Base-by-base conservation (phyloP, 768 basidiomycete species). In the Boletus sensibilis region DNA sequence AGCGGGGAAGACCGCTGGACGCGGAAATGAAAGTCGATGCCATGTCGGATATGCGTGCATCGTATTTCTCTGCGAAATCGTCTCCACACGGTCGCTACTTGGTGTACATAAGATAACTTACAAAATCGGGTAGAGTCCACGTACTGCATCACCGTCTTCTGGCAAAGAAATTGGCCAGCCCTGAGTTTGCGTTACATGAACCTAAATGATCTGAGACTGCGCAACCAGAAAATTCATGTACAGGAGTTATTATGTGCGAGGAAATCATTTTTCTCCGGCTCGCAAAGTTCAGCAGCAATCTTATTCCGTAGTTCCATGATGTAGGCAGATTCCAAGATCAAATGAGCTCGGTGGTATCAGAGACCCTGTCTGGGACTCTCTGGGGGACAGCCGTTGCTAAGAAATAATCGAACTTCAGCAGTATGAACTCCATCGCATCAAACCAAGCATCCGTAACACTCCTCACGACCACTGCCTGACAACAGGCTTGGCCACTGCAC, bases 401-500 rank as follows among this genome's bases (percentile, higher is more conserved):
- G 25, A 25, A 34, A 35, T 18, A 23, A 27, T 39, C 11, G 29
- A 20, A n/a, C 14, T 47, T 39, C n/a, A 41, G 42, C 1, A 14
- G 29, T 39, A 42, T 35, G 40, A 40, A 7, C 38, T 31, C 21
- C 41, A 11, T 38, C 18, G 4, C 27, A 34, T 82, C 66, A 91
- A 51, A 91, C 85, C 20, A 91, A 75, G 75, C 86, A 87, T 29
- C 85, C 88, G 34, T 69, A 75, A 68, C 70, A 88, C 58, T 84
- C 79, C 27, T 78, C 83, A 37, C 71, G 75, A 43, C 71, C 65
- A 50, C 67, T 67, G 47, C 75, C 71, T 41, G 73, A 63, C 20
- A 80, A 64, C 50, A 87, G 69, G 47, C 81, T 75, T 20, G 88
- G 86, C 96, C 96, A 98, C 69, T 98, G 96, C 5, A 93, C 90